Conservation (phyloP, 2,329 filamentous ascomycete species). For the Phialophora expanda region DNA sequence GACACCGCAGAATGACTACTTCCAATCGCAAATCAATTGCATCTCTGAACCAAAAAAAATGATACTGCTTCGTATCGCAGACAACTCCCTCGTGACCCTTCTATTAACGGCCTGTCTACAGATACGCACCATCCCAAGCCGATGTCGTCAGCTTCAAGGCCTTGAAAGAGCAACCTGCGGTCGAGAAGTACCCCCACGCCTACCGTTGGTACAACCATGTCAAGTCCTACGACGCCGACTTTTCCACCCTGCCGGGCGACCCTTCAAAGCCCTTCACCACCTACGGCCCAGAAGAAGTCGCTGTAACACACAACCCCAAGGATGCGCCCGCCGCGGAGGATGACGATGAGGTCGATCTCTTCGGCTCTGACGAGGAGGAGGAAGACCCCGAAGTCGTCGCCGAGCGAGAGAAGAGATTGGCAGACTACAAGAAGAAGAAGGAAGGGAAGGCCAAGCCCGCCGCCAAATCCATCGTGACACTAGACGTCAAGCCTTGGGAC, state of each 20-base stretch:
- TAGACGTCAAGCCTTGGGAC: slow-evolving; percentile 99
- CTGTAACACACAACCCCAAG: slow-evolving; percentile 82
- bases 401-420: slow-evolving; percentile 86
- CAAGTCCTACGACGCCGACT: slow-evolving; percentile 88
- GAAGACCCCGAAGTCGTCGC: slow-evolving; percentile 85
- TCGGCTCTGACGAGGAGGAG: slow-evolving; percentile 91
- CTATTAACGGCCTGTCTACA: slow-evolving; percentile 43
- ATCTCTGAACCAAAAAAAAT: slow-evolving; percentile 66
- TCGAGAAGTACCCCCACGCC: slow-evolving; percentile 88
- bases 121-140: slow-evolving; percentile 80
- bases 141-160: slow-evolving; percentile 96
- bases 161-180: slow-evolving; percentile 73
- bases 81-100: slow-evolving; percentile 12
- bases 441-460: slow-evolving; percentile 86
- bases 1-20: slow-evolving; percentile 82
- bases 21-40: slow-evolving; percentile 74
- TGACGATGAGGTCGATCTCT: slow-evolving; percentile 89
- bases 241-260: slow-evolving; percentile 87
- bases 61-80: slow-evolving; percentile 31
- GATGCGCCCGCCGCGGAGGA: slow-evolving; percentile 74
- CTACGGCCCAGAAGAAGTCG: slow-evolving; percentile 84
- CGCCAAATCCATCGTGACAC: slow-evolving; percentile 93
- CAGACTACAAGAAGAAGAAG: slow-evolving; percentile 97
- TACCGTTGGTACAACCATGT: slow-evolving; percentile 99
- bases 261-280: slow-evolving; percentile 83